Percentiles rank a stretch among this genome's conserved stretches.
phyloP scores from a whole-genome alignment of 176 grass and related monocot species.

The Hsuehochloa calcarea region DNA sequence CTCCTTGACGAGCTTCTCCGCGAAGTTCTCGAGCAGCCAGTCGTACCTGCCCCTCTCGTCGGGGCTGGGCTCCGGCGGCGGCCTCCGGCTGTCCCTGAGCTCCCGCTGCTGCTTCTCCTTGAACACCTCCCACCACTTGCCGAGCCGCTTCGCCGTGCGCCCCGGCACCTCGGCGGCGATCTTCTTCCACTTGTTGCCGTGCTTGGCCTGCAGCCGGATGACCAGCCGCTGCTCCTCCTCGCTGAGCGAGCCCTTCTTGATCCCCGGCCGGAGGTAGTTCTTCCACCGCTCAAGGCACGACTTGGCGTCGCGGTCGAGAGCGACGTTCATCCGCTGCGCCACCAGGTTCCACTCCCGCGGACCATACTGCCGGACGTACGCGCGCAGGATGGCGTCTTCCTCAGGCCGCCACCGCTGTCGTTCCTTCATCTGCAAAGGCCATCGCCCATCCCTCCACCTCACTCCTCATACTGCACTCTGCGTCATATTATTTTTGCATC shows the following conservation, averaged over 20 bases:
- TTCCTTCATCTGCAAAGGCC: slow-evolving; percentile 86
- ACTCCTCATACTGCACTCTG: slow-evolving; percentile 67
- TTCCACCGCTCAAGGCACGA: slow-evolving; percentile 98
- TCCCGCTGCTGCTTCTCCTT: slow-evolving; percentile 93
- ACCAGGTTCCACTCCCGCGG: slow-evolving; percentile 92
- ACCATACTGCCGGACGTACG: slow-evolving; percentile 89
- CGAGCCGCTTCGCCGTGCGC: slow-evolving; percentile 76
- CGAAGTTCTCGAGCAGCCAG: slow-evolving; percentile 91
- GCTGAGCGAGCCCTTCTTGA: slow-evolving; percentile 90
- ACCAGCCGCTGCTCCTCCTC: slow-evolving; percentile 95
- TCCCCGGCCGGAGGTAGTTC: slow-evolving; percentile 89
- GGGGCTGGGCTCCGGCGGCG: slow-evolving; percentile 45
- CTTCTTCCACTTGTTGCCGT: slow-evolving; percentile 99
- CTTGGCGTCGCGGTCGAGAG: slow-evolving; percentile 84
- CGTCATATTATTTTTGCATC: neutral
- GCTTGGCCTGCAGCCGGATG: slow-evolving; percentile 84
- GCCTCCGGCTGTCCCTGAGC: slow-evolving; percentile 44
- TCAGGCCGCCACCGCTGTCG: slow-evolving; percentile 93
- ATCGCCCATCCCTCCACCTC: slow-evolving; percentile 53
- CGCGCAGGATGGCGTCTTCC: slow-evolving; percentile 83
- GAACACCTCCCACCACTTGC: slow-evolving; percentile 99
- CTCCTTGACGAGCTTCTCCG: slow-evolving; percentile 90
- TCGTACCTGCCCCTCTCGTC: slow-evolving; percentile 75
- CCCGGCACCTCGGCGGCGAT: slow-evolving; percentile 94
- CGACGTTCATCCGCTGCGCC: slow-evolving; percentile 82